Base-by-base conservation (phyloP, 108 stramenopile species). In the Cyclotella cryptica region DNA sequence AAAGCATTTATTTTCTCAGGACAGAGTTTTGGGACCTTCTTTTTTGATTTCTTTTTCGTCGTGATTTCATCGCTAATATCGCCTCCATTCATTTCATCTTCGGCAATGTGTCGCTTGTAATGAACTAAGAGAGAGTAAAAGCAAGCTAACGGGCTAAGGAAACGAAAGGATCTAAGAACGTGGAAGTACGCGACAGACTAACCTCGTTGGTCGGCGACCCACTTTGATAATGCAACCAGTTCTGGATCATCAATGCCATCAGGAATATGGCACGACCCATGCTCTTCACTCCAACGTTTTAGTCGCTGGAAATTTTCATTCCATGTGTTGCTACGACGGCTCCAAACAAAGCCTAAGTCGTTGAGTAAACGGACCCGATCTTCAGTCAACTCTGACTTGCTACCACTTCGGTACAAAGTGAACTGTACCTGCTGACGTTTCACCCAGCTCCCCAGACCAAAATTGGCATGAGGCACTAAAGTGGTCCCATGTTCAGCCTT, bases 391-490 rank as follows among this genome's bases (percentile, higher is more conserved):
- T 81, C 80, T 15, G 74, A 75, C 43, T 81, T 75, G 52, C 69
- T 62, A 21, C 60, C 61, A 66, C 62, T 75, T 24, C 35, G 57
- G 44, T 71, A 75, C 24, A 81, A 43, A 44, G 74, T 70, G 49
- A 75, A 81, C 54, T 75, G 80, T 30, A 81, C 80, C 41, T 80
- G 79, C 42, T 80, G 79, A 0, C 79, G 57, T 60, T 75, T 75
- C 19, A 75, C 80, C 80, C 80, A 81, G 26, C 66, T 52, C 10
- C 74, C 74, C 12, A 81, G 46, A 27, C 74, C 80, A 52, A 72
- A 81, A 55, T 81, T 75, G 27, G 74, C 80, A 60, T 81, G 80
- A 43, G 80, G 80, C 11, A 75, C 74, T 42, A 81, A 49, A 1
- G 74, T 81, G 30, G 49, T 75, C 14, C 80, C 80, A 40, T 74